Evolutionary conservation across 2,329 filamentous ascomycete genomes (phyloP).

Genomic region (Nannizziopsis barbatae): DNA sequence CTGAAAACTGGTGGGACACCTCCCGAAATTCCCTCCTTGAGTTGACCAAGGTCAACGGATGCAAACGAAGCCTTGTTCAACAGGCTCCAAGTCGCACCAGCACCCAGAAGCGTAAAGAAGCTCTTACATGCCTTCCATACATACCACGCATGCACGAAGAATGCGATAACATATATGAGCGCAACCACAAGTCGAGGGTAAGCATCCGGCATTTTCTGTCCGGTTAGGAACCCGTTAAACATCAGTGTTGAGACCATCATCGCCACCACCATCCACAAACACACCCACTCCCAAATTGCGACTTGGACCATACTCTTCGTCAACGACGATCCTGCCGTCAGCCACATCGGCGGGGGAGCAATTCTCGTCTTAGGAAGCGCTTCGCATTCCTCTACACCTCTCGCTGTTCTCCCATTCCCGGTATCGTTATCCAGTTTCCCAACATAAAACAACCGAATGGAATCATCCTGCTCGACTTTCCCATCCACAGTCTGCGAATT

Average conservation of each 20-base stretch:
- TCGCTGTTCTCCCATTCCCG: conserved; percentile 2
- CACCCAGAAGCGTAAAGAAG: conserved; percentile 9
- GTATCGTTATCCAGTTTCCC: conserved; percentile 6
- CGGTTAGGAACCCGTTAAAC: conserved; percentile 8
- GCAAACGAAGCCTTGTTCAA: conserved; percentile 11
- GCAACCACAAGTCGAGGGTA: conserved; percentile 10
- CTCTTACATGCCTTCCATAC: conserved; percentile 8
- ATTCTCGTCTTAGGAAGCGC: conserved; percentile 6
- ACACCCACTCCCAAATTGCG: conserved; percentile 11
- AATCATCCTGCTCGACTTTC: neutral
- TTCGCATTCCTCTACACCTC: conserved; percentile 7
- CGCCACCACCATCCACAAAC: conserved; percentile 11
- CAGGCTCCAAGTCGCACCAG: conserved; percentile 9
- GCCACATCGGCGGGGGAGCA: conserved; percentile 5
- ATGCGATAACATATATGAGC: conserved; percentile 3
- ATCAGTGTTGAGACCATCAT: conserved; percentile 9
- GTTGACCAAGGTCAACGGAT: conserved; percentile 5
- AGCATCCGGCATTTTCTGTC: conserved; percentile 4
- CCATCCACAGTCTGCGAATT: neutral
- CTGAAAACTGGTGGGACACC: conserved; percentile 4
- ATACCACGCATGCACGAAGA: conserved; percentile 10
- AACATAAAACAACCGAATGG: conserved; percentile 8
- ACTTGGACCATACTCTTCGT: conserved; percentile 11
- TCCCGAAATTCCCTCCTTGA: conserved; percentile 4
- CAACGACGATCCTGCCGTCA: conserved; percentile 10